Percentiles rank a stretch among this genome's conserved stretches.
These are phyloP conservation scores for Gardenia jasminoides DNA, from an alignment of 257 asterid species.

Conservation along the genomic window DNA sequence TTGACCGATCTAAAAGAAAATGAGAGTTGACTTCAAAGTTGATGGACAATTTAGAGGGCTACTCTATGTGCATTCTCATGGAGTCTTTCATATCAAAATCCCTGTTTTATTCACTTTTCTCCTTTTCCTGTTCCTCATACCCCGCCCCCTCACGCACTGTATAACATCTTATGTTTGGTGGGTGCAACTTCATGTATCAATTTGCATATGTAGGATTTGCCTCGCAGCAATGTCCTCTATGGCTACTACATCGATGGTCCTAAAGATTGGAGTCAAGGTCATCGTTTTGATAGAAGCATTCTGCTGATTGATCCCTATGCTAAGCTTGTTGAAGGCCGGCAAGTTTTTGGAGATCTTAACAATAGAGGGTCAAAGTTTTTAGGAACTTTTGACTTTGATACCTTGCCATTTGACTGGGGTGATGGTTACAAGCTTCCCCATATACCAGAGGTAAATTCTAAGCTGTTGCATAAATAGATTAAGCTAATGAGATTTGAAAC, in stretches of 20 bases:
- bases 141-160: no score
- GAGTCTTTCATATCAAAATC: neutral
- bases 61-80: neutral
- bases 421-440: slow-evolving; percentile 76
- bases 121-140: neutral
- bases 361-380: slow-evolving; percentile 56
- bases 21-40: neutral
- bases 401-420: slow-evolving; percentile 91
- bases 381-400: slow-evolving; percentile 77
- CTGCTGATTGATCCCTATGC: slow-evolving; percentile 89
- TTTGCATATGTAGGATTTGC: slow-evolving; percentile 57
- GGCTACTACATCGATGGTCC: slow-evolving; percentile 88
- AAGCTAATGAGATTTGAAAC: neutral
- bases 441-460: slow-evolving; percentile 75
- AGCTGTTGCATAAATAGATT: slow-evolving; percentile 19
- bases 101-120: neutral
- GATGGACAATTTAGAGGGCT: neutral
- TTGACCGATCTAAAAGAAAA: neutral
- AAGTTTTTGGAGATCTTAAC: slow-evolving; percentile 75
- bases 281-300: slow-evolving; percentile 67
- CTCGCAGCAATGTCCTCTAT: slow-evolving; percentile 64
- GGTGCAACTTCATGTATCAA: slow-evolving; percentile 7
- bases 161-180: neutral
- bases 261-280: slow-evolving; percentile 80
- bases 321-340: slow-evolving; percentile 87